Evolutionary conservation across 495 filamentous ascomycete genomes (phyloP), one percentile per base, ranked within the genome.

Genomic region (Hypoxylon trugodes): DNA sequence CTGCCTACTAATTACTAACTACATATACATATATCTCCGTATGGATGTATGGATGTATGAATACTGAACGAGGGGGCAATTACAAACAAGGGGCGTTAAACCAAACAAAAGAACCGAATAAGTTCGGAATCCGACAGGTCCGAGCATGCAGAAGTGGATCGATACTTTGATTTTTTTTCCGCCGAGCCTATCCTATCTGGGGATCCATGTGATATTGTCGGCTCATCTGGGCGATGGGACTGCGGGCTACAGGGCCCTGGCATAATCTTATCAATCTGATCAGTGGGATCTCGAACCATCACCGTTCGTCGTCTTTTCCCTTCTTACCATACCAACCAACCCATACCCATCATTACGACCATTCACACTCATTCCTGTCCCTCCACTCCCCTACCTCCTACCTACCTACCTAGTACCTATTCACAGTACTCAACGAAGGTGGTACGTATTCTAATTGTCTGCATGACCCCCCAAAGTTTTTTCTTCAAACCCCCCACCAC

Each of bases 241-340:
- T 46, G 42, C 42, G 57, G 45, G 55, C 37, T 67, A 63, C 54
- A 54, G 61, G 66, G 66, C 48, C 66, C 66, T 69, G 66, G 61
- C 60, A 63, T 73, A 71, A 75, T 75, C 73, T 75, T 75, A 75
- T 75, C 73, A 75, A 75, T 75, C 73, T 66, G 69, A 72, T 75
- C 73, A 71, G 71, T 71, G 62, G n/a, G n/a, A 69, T 69, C 62
- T 65, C 62, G 57, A 61, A 64, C 61, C 65, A 61, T 61, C 56
- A 9, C 57, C 43, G 33, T 28, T 35, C 49, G 60, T 30, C 49
- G 28, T 49, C 37, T 53, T 42, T 19, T 24, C 38, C 38, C 32
- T 26, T 32, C 22, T 32, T n/a, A 13, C 6, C 22, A 7, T 46
- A 24, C 21, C 42, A n/a, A 6, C 41, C 18, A 19, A 9, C 18